Evolutionary conservation across 2,329 filamentous ascomycete species (phyloP), one percentile per base, ranked within the genome.

Genomic region (Botrytis tulipae): DNA sequence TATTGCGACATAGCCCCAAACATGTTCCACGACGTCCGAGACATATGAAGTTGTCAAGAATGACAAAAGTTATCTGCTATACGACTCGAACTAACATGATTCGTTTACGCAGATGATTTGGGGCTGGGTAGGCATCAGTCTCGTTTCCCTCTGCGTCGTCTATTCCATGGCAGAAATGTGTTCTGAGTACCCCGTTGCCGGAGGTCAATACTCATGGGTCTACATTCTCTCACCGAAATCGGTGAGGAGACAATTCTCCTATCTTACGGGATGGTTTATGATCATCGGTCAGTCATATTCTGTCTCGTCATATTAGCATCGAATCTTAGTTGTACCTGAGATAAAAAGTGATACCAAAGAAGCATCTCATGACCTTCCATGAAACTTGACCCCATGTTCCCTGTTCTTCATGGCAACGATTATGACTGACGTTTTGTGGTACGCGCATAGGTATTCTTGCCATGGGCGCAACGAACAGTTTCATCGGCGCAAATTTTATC

Each of bases 81-180:
- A 16, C 48, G 37, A 42, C 62, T 69, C 25, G 66, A 69, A 25
- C 71, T 72, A 48, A 72, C 71, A 29, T 22, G 14, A 54, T 46
- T 60, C 6, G n/a, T 32, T 40, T 48, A 22, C n/a, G 37, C 44
- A 72, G 71, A 89, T 89, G 85, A 83, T 89, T 10, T 89, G 86
- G 81, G 85, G 85, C 60, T 89, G 86, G 84, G 79, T 89, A 35
- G 86, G 83, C 7, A 85, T 89, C 37, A 87, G 85, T 74, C 67
- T 85, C 16, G 81, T 86, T 32, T 85, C 86, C 1, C 79, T 89
- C 20, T 83, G 85, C 12, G 87, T 89, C 9, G 87, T 86, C 18
- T 87, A 88, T 74, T 86, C 86, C 2, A 87, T 89, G 84, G 87
- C 87, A 32, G 87, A 90, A 77, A 89, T 87, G 83, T 88, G 87